Evolutionary conservation across 78 protist species (phyloP), one percentile per base, ranked within the genome.

Genomic region (Ministeria vibrans): DNA sequence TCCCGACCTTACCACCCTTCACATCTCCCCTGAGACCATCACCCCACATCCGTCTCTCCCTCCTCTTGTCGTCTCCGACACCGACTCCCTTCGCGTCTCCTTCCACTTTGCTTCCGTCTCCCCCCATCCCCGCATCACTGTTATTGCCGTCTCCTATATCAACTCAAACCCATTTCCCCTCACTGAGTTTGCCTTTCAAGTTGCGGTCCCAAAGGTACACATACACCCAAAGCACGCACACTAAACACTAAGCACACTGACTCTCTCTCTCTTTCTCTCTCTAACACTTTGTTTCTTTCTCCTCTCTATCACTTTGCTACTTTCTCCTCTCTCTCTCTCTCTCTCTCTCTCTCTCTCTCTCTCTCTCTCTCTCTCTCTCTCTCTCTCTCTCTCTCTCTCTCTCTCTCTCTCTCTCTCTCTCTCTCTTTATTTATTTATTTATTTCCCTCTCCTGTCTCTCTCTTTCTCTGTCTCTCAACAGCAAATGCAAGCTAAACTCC

Each of bases 201-300:
- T 63, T 34, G 71, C 71, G 25, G 71, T 63, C 43, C 71, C 71
- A 15, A 63, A 63, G 71, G 71, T 63, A 61, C n/a, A n/a, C n/a
- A n/a, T n/a, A n/a, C n/a, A n/a, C n/a, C n/a, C n/a, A n/a, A n/a
- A n/a, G n/a, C n/a, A n/a, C n/a, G n/a, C n/a, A n/a, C n/a, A n/a
- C n/a, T 23, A n/a, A 49, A 20, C 15, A 15, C 15, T 49, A 15
- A 20, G 55, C 15, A 20, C n/a, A 15, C 55, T 9, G 15, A 15
- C n/a, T 15, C 55, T 49, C n/a, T 49, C 55, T 49, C 55, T 9
- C n/a, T 49, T 49, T 49, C 15, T 49, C 9, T 15, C 15, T 49
- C n/a, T 49, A 20, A 15, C 15, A 15, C 15, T 49, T 49, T 49
- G 55, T 9, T 49, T 49, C 9, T 20, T 20, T 49, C 55, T 15